Evolutionary conservation across 306 rosid species (phyloP).

Genomic region (Dryas octopetala): DNA sequence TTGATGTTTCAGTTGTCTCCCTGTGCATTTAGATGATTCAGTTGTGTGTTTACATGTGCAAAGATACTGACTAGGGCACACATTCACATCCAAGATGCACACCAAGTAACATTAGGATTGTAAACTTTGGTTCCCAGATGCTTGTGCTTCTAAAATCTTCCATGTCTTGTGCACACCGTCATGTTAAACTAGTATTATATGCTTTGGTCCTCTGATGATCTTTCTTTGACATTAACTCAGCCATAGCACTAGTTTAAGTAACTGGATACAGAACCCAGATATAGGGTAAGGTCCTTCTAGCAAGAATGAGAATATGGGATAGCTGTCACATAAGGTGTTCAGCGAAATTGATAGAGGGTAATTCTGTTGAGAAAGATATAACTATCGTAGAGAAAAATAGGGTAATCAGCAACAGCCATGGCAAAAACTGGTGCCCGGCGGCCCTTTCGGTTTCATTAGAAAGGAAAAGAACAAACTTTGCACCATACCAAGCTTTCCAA

Average conservation of each 20-base stretch:
- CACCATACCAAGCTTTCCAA: neutral
- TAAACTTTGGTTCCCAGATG: no score
- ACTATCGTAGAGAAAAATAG: neutral
- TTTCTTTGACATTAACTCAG: neutral
- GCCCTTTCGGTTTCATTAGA: neutral
- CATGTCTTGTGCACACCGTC: neutral
- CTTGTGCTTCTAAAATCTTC: neutral
- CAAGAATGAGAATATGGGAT: neutral
- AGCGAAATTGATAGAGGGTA: neutral
- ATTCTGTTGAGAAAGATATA: neutral
- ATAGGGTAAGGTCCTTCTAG: neutral
- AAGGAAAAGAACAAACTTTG: neutral
- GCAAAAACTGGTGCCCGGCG: neutral
- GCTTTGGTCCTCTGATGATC: neutral
- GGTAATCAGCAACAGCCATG: neutral
- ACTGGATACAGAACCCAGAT: neutral
- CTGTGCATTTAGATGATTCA: neutral
- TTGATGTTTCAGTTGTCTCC: neutral
- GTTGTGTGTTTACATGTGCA: neutral
- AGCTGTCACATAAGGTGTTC: neutral
- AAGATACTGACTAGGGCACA: neutral
- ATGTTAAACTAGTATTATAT: neutral
- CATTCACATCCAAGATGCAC: neutral
- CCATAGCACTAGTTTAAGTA: neutral
- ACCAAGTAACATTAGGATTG: no score